Evolutionary conservation across 306 rosid species (phyloP), one percentile per base, ranked within the genome.

Genomic region (Astragalus membranaceus): DNA sequence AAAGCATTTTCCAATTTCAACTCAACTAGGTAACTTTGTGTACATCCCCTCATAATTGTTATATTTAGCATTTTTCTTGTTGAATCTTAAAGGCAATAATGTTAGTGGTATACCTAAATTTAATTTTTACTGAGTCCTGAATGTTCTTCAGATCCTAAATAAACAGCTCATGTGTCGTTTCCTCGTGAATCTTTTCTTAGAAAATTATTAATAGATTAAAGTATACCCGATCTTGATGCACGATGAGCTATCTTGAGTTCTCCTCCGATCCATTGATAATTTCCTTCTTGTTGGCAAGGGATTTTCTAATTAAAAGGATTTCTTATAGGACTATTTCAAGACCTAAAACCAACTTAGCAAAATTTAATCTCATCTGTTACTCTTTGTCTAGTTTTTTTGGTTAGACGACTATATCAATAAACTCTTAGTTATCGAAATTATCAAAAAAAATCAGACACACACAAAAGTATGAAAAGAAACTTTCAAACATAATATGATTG

Each of bases 271-370:
- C 78, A 65, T 55, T 75, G 20, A 54, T 57, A 74, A 46, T 78
- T 79, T 74, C 4, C 43, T 63, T 30, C 29, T 54, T 54, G 12
- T 15, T 72, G 12, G 44, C 33, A 60, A 73, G 23, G 55, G 52
- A 65, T 26, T 43, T 53, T 60, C 81, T 70, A 54, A 77, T 79
- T 79, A 67, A 73, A 60, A 73, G 67, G 55, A 52, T 70, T 76
- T 73, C 33, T 67, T 49, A 30, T 26, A 77, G 52, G 82, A 83
- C 87, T 54, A 52, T 79, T 78, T 83, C 87, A 86, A 85, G 81
- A 56, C 26, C 73, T 52, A 42, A 50, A 65, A 64, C 72, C 29
- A 64, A 50, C 52, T 17, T 48, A 50, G 61, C 61, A 64, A 77
- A 74, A 16, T 61, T 75, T 56, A 69, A 73, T 55, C 51, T 56